A percentile compares a stretch with the other conserved stretches of the same genome.
Conservation (phyloP, 2,329 filamentous ascomycete species). For the Cladobotryum mycophilum region DNA sequence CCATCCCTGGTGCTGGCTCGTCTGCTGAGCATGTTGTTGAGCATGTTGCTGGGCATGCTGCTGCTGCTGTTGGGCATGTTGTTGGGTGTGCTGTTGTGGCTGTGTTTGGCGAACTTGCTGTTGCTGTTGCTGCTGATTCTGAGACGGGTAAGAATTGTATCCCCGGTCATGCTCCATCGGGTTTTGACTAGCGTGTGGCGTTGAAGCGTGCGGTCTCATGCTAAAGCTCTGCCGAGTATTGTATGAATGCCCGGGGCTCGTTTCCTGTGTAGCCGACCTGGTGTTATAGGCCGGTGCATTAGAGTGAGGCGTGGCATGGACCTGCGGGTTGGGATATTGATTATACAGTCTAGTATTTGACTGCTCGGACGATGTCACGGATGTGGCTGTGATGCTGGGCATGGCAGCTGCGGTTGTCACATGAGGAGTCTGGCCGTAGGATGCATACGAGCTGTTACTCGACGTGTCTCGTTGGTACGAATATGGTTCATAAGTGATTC, state of each 20-base stretch:
- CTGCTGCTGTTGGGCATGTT: constrained; percentile 11
- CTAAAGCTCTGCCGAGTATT: constrained; percentile 2
- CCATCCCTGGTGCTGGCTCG: constrained; percentile 18
- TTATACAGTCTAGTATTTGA: constrained; percentile 7
- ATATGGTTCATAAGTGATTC: constrained; percentile 27
- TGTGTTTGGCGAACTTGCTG: constrained; percentile 9
- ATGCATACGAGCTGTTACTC: constrained; percentile 14
- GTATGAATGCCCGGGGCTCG: neutral
- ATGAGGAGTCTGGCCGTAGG: constrained; percentile 23
- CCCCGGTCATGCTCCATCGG: constrained; percentile 4
- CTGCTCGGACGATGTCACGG: constrained; percentile 4
- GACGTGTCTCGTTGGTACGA: constrained; percentile 20
- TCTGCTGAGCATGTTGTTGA: constrained; percentile 10
- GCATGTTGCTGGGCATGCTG: constrained; percentile 1
- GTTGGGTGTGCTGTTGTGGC: constrained; percentile 12
- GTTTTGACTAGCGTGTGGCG: neutral
- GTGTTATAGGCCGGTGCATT: neutral
- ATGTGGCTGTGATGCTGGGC: neutral
- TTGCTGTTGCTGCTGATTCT: constrained; percentile 8
- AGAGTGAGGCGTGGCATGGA: neutral
- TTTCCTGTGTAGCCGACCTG: neutral
- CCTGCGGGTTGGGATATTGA: neutral
- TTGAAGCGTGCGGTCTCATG: constrained; percentile 1
- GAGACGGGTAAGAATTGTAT: constrained; percentile 5
- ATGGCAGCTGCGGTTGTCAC: constrained; percentile 13